A percentile compares a stretch with the other conserved stretches of the same genome.
These are phyloP conservation scores for Aphanomyces invadans DNA, from an alignment of 352 stramenopile genomes.

Conservation along the genomic window DNA sequence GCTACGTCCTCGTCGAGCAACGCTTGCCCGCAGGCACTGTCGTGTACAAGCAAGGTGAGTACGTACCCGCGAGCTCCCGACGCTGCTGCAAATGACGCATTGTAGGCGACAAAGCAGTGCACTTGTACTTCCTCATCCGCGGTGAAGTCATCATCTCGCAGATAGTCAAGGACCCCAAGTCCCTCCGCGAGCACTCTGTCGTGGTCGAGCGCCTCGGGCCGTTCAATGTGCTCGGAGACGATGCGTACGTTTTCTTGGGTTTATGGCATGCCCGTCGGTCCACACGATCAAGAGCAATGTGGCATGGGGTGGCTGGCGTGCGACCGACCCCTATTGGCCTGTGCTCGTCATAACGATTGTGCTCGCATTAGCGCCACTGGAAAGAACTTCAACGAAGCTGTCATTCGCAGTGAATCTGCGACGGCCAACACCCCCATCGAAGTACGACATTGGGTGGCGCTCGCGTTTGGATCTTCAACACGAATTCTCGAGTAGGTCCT, in stretches of 20 bases:
- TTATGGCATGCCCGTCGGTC: too few relatives aligned
- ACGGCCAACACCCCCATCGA: conserved; percentile 62
- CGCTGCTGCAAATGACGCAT: background rate
- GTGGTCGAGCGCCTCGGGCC: conserved; percentile 54
- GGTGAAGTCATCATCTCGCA: conserved; percentile 54
- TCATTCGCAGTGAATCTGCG: conserved; percentile 53
- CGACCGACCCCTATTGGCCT: too few relatives aligned
- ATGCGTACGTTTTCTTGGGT: conserved; percentile 55
- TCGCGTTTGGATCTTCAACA: too few relatives aligned
- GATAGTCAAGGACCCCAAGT: conserved; percentile 37
- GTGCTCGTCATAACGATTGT: too few relatives aligned
- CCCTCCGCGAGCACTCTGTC: conserved; percentile 31
- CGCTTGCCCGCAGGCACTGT: conserved; percentile 38
- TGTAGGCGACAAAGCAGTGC: conserved; percentile 39
- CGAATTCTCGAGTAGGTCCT: conserved; percentile 38
- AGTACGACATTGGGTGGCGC: background rate
- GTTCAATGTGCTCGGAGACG: conserved; percentile 55
- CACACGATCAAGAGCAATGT: too few relatives aligned
- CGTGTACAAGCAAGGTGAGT: conserved; percentile 40
- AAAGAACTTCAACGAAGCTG: conserved; percentile 52
- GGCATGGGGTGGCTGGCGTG: too few relatives aligned
- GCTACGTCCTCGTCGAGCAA: conserved; percentile 59
- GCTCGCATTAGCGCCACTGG: conserved; percentile 40
- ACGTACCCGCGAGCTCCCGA: background rate
- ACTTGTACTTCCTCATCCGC: conserved; percentile 66